These are phyloP conservation scores for Elsinoe arachidis DNA, from an alignment of 2,329 filamentous ascomycete species.

Conservation along the genomic window DNA sequence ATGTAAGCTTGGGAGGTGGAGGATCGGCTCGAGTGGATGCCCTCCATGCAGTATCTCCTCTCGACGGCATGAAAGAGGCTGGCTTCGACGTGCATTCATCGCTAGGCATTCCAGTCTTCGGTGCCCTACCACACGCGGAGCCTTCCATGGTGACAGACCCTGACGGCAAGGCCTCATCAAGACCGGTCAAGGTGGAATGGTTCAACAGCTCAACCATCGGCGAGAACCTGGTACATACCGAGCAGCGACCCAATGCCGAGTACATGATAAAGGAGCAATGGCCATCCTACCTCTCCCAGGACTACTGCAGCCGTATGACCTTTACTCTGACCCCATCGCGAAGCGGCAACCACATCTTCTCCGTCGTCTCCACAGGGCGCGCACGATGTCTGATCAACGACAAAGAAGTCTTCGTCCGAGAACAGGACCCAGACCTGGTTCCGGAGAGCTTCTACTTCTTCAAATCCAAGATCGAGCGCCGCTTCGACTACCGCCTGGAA, in stretches of 20 bases:
- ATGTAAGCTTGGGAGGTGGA: conserved; percentile 39
- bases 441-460: conserved; percentile 3
- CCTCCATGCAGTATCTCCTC: conserved; percentile 11
- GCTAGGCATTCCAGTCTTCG: neutral
- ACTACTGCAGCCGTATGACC: conserved; percentile 2
- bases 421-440: neutral
- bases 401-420: neutral
- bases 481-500: neutral
- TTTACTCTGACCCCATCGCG: neutral
- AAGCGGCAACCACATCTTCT: neutral
- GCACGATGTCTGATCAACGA: neutral
- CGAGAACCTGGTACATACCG: neutral
- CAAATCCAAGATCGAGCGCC: conserved; percentile 3
- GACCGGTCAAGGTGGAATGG: neutral
- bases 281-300: neutral
- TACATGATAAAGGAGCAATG: conserved; percentile 7
- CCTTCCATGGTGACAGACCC: neutral
- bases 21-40: conserved; percentile 14
- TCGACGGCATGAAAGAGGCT: conserved; percentile 5
- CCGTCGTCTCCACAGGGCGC: neutral
- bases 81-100: neutral
- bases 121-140: neutral
- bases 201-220: neutral
- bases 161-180: neutral
- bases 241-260: neutral